Evolutionary conservation across 2,329 filamentous ascomycete species (phyloP).

Genomic region (Trichoderma harzianum): DNA sequence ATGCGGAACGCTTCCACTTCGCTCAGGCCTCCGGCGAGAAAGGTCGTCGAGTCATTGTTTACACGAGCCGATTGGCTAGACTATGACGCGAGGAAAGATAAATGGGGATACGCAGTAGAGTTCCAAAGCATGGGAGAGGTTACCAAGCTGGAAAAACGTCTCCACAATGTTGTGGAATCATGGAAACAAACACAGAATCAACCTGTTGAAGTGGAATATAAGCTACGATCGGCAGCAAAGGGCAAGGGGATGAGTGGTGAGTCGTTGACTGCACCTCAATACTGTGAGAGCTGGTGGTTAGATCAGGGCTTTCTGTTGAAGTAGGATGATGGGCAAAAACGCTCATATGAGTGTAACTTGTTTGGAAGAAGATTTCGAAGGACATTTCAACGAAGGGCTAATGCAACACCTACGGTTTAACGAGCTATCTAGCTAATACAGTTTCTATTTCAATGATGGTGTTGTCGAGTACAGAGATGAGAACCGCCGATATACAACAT

Average conservation of each 20-base stretch:
- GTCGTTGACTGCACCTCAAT: neutral
- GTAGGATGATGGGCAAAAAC: neutral
- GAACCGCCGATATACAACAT: neutral
- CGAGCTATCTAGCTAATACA: neutral
- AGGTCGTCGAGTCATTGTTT: neutral
- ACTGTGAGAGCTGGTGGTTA: too few species aligned
- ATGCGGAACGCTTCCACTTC: conserved; percentile 21
- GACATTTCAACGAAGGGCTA: neutral
- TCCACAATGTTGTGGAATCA: conserved; percentile 23
- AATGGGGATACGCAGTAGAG: conserved; percentile 19
- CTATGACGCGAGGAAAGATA: neutral
- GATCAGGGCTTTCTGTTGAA: neutral
- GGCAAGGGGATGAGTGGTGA: conserved; percentile 7
- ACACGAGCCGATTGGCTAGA: neutral
- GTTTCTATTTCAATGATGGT: neutral
- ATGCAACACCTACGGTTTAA: neutral
- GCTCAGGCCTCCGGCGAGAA: neutral
- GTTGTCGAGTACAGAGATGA: neutral
- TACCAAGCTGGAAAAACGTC: conserved; percentile 22
- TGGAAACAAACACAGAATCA: conserved; percentile 23
- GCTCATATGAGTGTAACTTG: neutral
- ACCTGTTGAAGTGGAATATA: conserved; percentile 26
- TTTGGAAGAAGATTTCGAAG: neutral
- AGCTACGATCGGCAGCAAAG: conserved; percentile 25
- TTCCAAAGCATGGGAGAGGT: conserved; percentile 28